Percentiles rank a stretch among this genome's conserved stretches.
Conservation (phyloP, 2,329 filamentous ascomycete species). For the Xylaria sp. region DNA sequence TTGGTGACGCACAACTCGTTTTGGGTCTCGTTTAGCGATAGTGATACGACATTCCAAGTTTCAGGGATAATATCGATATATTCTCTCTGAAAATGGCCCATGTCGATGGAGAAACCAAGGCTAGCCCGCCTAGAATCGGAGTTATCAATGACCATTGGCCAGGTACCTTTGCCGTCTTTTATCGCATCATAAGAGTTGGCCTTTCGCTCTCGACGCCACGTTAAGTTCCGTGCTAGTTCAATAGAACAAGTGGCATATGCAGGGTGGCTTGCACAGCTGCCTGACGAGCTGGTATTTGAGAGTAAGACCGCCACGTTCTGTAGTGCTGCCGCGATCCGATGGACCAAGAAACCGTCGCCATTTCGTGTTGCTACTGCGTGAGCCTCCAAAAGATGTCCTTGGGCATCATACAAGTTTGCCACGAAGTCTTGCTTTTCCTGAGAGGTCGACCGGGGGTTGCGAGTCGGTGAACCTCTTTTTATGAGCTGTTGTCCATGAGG, state of each 20-base stretch:
- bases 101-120: slow-evolving; percentile 61
- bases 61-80: slow-evolving; percentile 87
- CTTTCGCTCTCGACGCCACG: slow-evolving; percentile 72
- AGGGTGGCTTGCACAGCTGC: slow-evolving; percentile 60
- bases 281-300: slow-evolving; percentile 67
- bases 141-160: slow-evolving; percentile 51
- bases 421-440: slow-evolving; percentile 61
- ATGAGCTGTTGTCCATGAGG: slow-evolving; percentile 51
- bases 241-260: slow-evolving; percentile 71
- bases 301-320: slow-evolving; percentile 74
- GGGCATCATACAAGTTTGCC: slow-evolving; percentile 71
- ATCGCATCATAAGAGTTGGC: slow-evolving; percentile 57
- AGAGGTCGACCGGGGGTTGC: slow-evolving; percentile 45
- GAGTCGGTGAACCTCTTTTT: slow-evolving; percentile 52
- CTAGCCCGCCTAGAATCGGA: slow-evolving; percentile 54
- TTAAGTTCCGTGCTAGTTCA: slow-evolving; percentile 76
- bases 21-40: slow-evolving; percentile 82
- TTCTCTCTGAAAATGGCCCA: slow-evolving; percentile 76
- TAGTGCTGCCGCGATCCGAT: slow-evolving; percentile 70
- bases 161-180: slow-evolving; percentile 50
- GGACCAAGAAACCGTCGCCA: slow-evolving; percentile 68
- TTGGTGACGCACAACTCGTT: slow-evolving; percentile 92
- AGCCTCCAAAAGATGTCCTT: slow-evolving; percentile 72
- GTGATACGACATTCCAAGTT: slow-evolving; percentile 85
- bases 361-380: slow-evolving; percentile 67